Conservation (phyloP, 2,329 filamentous ascomycete species). For the Fusarium musae region DNA sequence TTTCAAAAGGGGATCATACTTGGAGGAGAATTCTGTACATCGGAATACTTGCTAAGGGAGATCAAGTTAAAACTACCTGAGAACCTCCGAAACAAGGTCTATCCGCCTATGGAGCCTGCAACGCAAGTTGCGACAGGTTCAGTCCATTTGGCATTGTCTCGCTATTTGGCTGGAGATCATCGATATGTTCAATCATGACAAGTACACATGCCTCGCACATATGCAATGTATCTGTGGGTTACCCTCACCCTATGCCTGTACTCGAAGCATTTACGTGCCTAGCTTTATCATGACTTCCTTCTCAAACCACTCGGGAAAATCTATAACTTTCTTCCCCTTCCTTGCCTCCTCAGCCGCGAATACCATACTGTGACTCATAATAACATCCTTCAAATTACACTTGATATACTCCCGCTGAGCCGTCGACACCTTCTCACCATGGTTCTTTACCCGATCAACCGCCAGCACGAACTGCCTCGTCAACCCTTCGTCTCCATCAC, state of each 20-base stretch:
- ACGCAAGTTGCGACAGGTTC: background rate
- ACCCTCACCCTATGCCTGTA: fast-evolving
- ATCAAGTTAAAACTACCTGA: background rate
- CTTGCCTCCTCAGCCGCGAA: background rate
- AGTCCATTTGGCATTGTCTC: background rate
- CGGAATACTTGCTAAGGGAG: background rate
- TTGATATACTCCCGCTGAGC: background rate
- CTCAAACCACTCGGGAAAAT: background rate
- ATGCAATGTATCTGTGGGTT: background rate
- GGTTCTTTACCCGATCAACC: background rate
- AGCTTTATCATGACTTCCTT: background rate
- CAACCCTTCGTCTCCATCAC: background rate
- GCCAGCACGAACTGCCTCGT: background rate
- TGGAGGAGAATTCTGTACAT: background rate
- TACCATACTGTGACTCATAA: background rate
- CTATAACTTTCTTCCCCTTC: background rate
- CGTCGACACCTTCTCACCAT: background rate
- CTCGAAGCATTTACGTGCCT: fast-evolving
- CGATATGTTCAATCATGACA: fast-evolving
- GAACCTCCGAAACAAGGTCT: background rate
- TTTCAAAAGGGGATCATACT: fast-evolving
- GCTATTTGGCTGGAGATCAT: fast-evolving
- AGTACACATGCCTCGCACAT: fast-evolving
- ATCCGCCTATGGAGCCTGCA: background rate
- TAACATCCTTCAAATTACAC: background rate